These are phyloP conservation scores for Echeveria elegans DNA, from an alignment of 164 flowering plant genomes.

Conservation along the genomic window DNA sequence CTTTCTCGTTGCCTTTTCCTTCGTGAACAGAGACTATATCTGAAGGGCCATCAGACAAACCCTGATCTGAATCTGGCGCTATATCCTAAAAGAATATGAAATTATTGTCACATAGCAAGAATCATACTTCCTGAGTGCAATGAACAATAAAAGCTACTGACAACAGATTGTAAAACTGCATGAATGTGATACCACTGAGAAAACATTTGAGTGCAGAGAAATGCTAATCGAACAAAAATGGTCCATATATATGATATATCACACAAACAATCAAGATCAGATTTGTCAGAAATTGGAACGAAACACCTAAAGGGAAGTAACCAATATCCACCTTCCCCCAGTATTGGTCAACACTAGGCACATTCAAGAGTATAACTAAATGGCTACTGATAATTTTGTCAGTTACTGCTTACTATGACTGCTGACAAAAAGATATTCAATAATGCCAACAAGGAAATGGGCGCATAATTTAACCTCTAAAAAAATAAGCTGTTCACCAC, in stretches of 20 bases:
- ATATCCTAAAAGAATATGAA: conserved; percentile 41
- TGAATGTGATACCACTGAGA: background rate
- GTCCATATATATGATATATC: background rate
- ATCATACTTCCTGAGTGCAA: background rate
- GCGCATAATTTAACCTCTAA: background rate
- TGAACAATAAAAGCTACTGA: background rate
- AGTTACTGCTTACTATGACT: background rate
- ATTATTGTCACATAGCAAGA: conserved; percentile 10
- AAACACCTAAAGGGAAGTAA: background rate
- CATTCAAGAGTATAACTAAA: background rate
- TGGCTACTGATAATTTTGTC: background rate
- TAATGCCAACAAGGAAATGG: background rate
- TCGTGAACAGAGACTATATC: conserved; percentile 43
- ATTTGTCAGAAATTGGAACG: background rate
- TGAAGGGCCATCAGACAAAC: conserved; percentile 32
- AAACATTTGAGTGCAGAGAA: background rate
- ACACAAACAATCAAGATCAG: background rate
- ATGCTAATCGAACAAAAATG: background rate
- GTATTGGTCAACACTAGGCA: background rate
- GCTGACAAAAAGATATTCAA: background rate
- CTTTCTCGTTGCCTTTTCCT: conserved; percentile 52
- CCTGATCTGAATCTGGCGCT: conserved; percentile 52
- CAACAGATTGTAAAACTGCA: background rate
- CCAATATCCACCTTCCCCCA: too few relatives aligned
- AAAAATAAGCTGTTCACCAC: background rate